A percentile compares a stretch with the other conserved stretches of the same genome.
These are phyloP conservation scores for Artemisia annua DNA, from an alignment of 129 eudicot species.

Conservation along the genomic window DNA sequence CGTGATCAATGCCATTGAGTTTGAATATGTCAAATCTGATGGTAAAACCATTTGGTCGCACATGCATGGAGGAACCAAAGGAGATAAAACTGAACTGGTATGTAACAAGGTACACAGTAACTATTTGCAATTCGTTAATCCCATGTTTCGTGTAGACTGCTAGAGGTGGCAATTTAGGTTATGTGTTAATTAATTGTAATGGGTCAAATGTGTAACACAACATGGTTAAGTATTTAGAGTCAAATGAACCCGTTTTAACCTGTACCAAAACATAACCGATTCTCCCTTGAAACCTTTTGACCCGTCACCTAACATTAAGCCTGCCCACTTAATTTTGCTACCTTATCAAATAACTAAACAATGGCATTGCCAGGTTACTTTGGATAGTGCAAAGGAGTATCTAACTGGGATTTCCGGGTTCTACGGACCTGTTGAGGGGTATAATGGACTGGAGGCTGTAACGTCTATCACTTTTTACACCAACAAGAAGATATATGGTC, in stretches of 20 bases:
- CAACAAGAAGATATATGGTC: conserved; percentile 26
- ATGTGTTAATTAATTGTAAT: no score
- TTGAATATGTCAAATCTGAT: conserved; percentile 17
- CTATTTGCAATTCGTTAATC: not conserved
- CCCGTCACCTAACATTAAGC: no score
- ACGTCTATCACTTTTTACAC: conserved; percentile 13
- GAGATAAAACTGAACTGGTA: conserved; percentile 4
- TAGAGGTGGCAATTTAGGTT: no score
- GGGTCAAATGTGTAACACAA: no score
- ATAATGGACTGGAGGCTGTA: conserved; percentile 10
- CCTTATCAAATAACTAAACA: no score
- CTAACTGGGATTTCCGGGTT: conserved; percentile 8
- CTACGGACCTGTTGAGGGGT: conserved; percentile 12
- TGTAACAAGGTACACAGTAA: not conserved
- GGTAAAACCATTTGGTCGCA: conserved; percentile 17
- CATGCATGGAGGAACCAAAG: conserved; percentile 16
- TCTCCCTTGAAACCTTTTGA: no score
- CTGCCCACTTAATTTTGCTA: no score
- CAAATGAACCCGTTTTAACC: no score
- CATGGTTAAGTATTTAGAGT: no score
- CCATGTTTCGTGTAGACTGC: not conserved
- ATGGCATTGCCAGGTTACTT: conserved; percentile 9
- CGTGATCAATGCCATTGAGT: conserved; percentile 12
- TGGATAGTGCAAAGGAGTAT: not conserved
- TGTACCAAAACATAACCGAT: no score